Base-by-base conservation (phyloP, 2,329 filamentous ascomycete species). In the Blumeriella jaapii region DNA sequence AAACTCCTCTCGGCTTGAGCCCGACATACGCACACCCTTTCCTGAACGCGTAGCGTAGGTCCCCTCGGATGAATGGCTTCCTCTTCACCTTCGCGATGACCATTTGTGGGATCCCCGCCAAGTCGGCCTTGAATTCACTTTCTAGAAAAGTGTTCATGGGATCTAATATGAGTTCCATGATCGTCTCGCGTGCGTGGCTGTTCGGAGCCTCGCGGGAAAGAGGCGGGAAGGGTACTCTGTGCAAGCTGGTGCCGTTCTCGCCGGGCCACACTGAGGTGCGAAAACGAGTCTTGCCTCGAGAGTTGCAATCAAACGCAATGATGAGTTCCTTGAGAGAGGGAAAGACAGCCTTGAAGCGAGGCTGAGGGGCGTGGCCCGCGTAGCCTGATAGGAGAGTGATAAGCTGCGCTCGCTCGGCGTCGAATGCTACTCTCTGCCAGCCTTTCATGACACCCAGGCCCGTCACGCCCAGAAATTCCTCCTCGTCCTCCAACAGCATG, bases 391-490 rank as follows among this genome's bases (percentile, higher is more conserved):
- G 45, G 1, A 55, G 42, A 7, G 48, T 47, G 11, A 55, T 50
- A 14, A 55, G 43, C 26, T 52, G 51, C 27, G 49, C 49, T 1
- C 51, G 39, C 34, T 53, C 48, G 11, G 51, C 50, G 30, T 55
- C 52, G 13, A 55, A 46, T 5, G 52, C 52, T 5, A 55, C 47
- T n/a, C 46, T 45, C 27, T 52, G 38, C 52, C 52, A 55, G 2
- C 48, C 49, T 19, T 43, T 47, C 52, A 55, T 55, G 1, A 46
- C 39, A 5, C 45, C 47, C 1, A 41, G 35, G 2, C 46, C 42
- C 3, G 43, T 45, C 4, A 42, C 33, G 2, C 42, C 41, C 2
- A 40, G 39, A 14, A 48, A 48, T 12, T 47, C 41, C 11, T 47
- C 42, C 10, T 49, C 50, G 11, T 35, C 33, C 11, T 55, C 52